A percentile compares a stretch with the other conserved stretches of the same genome.
These are phyloP conservation scores for Helminthosporium solani DNA, from an alignment of 2,329 filamentous ascomycete species.

Conservation along the genomic window DNA sequence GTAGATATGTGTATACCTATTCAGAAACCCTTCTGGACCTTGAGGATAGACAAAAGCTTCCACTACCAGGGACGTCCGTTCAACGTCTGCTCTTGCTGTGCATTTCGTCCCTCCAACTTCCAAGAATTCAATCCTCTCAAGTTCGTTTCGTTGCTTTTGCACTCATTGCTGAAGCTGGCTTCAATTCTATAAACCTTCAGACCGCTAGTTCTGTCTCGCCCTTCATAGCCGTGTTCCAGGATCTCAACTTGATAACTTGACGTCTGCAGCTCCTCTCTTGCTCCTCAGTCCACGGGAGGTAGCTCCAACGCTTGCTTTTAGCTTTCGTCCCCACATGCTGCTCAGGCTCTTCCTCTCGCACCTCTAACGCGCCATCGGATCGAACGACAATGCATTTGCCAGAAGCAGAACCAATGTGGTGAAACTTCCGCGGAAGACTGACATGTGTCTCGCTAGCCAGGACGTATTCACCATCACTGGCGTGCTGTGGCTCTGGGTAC, in stretches of 20 bases:
- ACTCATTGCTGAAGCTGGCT: no score
- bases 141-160: no score
- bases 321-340: conserved; percentile 2
- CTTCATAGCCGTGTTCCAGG: conserved; percentile 8
- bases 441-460: conserved; percentile 13
- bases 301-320: conserved; percentile 23
- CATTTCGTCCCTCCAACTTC: no score
- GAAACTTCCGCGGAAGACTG: conserved; percentile 21
- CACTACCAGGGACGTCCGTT: no score
- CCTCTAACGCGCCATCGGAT: conserved; percentile 15
- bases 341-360: conserved; percentile 9
- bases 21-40: no score
- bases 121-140: no score
- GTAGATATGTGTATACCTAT: no score
- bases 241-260: conserved; percentile 13
- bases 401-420: conserved; percentile 1
- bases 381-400: conserved; percentile 20
- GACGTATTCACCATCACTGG: conserved; percentile 13
- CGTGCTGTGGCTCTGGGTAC: conserved; percentile 28
- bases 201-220: neutral
- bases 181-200: neutral
- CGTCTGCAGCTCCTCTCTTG: conserved; percentile 24
- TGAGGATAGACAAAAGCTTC: no score
- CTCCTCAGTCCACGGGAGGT: conserved; percentile 31
- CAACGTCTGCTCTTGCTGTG: no score